phyloP scores from a whole-genome alignment of 2,329 filamentous ascomycete genomes.

The Microdochium bolleyi region DNA sequence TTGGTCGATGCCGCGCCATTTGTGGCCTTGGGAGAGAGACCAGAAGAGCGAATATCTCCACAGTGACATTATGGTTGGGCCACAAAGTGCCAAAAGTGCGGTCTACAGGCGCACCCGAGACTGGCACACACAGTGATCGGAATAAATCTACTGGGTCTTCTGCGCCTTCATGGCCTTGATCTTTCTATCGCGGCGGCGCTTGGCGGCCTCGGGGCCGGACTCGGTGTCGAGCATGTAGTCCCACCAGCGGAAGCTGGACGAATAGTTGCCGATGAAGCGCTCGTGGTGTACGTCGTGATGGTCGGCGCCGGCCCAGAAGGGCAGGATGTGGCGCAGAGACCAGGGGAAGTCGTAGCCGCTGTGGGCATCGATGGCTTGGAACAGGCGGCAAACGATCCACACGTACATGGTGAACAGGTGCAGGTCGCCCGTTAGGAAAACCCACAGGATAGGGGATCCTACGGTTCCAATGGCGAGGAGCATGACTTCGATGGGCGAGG shows the following conservation, averaged over 20 bases:
- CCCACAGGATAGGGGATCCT: conserved; percentile 75
- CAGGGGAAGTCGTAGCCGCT: conserved; percentile 98
- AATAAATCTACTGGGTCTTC: conserved; percentile 56
- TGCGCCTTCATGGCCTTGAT: conserved; percentile 54
- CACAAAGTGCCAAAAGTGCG: too few species aligned
- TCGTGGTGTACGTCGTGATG: conserved; percentile 98
- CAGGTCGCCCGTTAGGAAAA: conserved; percentile 72
- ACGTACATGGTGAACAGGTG: conserved; percentile 97
- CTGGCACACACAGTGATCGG: not conserved
- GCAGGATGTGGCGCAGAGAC: conserved; percentile 90
- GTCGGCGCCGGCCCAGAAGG: conserved; percentile 95
- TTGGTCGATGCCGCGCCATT: too few species aligned
- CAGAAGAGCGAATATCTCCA: too few species aligned
- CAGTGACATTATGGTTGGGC: too few species aligned
- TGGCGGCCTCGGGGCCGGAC: conserved; percentile 78
- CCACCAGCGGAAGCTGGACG: conserved; percentile 99
- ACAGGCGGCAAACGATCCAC: conserved; percentile 88
- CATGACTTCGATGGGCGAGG: conserved; percentile 95
- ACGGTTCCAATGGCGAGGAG: conserved; percentile 84
- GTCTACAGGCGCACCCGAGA: not conserved
- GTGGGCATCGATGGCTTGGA: conserved; percentile 97
- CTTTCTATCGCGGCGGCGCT: conserved; percentile 75
- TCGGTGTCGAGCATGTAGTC: conserved; percentile 92
- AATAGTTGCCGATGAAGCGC: conserved; percentile 96
- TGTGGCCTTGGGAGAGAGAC: too few species aligned